A percentile compares a stretch with the other conserved stretches of the same genome.
Evolutionary conservation across 371 early-diverging fungal species (phyloP).

Genomic region (Rhizomucor pusillus): DNA sequence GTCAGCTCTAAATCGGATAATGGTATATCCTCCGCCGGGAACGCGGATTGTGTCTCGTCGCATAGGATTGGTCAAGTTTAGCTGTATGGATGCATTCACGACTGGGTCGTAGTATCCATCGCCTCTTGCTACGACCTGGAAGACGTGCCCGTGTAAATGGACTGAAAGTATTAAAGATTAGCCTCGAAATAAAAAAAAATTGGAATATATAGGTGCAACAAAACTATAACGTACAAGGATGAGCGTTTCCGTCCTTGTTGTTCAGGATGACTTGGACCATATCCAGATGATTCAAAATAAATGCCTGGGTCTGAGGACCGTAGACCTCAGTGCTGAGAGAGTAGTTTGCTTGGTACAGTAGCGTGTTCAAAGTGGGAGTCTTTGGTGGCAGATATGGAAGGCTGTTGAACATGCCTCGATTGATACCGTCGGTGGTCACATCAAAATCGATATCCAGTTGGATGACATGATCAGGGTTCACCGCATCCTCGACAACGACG

Average conservation of each 20-base stretch:
- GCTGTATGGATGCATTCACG: slow-evolving; percentile 18
- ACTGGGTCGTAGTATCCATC: slow-evolving; percentile 31
- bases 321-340: slow-evolving; percentile 50
- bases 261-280: slow-evolving; percentile 53
- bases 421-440: slow-evolving; percentile 64
- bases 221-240: slow-evolving; percentile 48
- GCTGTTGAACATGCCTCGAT: slow-evolving; percentile 77
- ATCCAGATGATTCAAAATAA: slow-evolving; percentile 46
- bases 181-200: neutral
- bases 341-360: slow-evolving; percentile 52
- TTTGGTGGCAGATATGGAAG: slow-evolving; percentile 60
- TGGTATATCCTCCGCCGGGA: slow-evolving; percentile 54
- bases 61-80: slow-evolving; percentile 47
- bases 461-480: slow-evolving; percentile 41
- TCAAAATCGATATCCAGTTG: slow-evolving; percentile 56
- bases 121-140: slow-evolving; percentile 66
- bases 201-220: neutral
- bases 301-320: slow-evolving; percentile 54
- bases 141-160: slow-evolving; percentile 83
- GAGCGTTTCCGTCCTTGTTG: slow-evolving; percentile 60
- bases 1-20: slow-evolving; percentile 67
- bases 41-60: slow-evolving; percentile 68
- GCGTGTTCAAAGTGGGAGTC: slow-evolving; percentile 65
- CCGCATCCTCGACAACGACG: slow-evolving; percentile 24
- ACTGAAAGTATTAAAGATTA: slow-evolving; percentile 16